Evolutionary conservation across 2,329 filamentous ascomycete genomes (phyloP).

Genomic region (Leptographium procerum): DNA sequence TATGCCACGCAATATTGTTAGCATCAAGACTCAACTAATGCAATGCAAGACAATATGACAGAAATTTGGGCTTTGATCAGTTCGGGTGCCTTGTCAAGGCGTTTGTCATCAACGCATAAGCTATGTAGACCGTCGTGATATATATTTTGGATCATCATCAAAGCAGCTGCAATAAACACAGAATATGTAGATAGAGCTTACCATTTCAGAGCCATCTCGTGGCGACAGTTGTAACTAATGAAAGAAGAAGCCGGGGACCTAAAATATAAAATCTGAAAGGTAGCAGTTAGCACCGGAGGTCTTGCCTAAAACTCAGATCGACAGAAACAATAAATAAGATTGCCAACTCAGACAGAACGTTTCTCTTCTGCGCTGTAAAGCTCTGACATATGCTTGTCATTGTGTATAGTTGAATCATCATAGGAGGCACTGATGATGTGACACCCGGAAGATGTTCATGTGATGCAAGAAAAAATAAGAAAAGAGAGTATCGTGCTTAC

Average conservation of each 20-base stretch:
- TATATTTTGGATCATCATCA: conserved; percentile 56
- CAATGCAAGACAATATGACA: not conserved
- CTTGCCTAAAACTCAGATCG: not conserved
- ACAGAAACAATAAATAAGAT: conserved; percentile 19
- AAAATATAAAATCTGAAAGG: too few species aligned
- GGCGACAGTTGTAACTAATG: not conserved
- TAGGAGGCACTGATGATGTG: conserved; percentile 21
- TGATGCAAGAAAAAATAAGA: too few species aligned
- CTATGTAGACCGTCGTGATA: conserved; percentile 80
- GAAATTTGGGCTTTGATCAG: conserved; percentile 13
- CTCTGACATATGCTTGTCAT: conserved; percentile 99
- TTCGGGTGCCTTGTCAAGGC: conserved; percentile 59
- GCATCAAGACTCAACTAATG: not conserved
- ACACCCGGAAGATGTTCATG: not conserved
- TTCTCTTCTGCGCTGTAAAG: conserved; percentile 41
- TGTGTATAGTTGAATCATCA: conserved; percentile 76
- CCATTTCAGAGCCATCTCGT: not conserved
- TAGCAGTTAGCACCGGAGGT: conserved; percentile 8
- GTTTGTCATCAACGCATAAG: conserved; percentile 63
- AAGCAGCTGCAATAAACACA: conserved; percentile 16
- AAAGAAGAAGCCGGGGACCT: too few species aligned
- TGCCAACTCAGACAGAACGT: conserved; percentile 32
- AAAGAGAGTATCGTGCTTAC: not conserved
- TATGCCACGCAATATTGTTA: not conserved
- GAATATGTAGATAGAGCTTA: not conserved